phyloP scores from a whole-genome alignment of 176 grass and related monocot species.

The Pharus latifolius region DNA sequence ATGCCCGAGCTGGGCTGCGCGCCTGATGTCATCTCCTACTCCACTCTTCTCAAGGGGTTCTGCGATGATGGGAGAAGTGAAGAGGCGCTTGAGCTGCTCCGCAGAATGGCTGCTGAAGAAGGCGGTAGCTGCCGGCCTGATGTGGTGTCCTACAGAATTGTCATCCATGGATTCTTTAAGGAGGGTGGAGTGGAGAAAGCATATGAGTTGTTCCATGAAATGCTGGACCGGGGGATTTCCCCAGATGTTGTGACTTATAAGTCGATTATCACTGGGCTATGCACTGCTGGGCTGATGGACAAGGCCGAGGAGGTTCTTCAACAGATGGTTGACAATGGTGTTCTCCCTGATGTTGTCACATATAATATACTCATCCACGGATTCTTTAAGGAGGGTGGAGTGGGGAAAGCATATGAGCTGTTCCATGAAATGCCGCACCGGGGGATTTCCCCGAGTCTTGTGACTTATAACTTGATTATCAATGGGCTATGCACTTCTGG shows the following conservation, averaged over 20 bases:
- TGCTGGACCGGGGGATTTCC: neutral
- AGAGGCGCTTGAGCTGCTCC: conserved; percentile 14
- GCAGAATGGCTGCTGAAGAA: neutral
- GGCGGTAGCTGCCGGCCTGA: neutral
- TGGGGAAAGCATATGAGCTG: neutral
- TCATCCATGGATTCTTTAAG: conserved; percentile 15
- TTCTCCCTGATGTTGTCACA: neutral
- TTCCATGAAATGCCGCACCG: neutral
- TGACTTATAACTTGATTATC: conserved; percentile 12
- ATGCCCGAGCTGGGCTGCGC: conserved; percentile 12
- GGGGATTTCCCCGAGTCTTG: neutral
- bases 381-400: neutral
- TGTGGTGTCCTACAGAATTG: neutral
- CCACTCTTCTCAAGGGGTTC: conserved; percentile 24
- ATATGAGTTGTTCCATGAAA: neutral
- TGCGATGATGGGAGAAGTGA: neutral
- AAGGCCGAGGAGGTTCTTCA: neutral
- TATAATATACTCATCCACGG: conserved; percentile 10
- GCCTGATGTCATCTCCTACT: neutral
- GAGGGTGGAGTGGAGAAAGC: neutral
- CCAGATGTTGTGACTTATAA: conserved; percentile 16
- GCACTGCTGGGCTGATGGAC: neutral
- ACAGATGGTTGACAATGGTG: neutral
- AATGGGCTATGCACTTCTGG: conserved; percentile 3
- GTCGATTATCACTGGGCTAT: conserved; percentile 1